Evolutionary conservation across 108 stramenopile genomes (phyloP).

Genomic region (Cyclotella distinguenda): DNA sequence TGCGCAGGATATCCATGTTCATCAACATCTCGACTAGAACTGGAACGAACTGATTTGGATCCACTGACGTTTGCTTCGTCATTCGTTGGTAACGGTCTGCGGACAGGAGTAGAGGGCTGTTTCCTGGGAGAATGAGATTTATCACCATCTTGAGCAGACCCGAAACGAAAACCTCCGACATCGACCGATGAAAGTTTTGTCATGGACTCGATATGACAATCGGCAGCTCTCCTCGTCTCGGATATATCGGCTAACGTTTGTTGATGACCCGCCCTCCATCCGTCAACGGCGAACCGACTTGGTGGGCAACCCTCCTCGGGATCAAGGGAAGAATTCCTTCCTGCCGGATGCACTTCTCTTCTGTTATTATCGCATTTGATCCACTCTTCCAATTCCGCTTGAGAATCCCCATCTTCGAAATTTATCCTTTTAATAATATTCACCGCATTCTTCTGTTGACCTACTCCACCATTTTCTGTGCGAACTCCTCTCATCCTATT

Average conservation of each 20-base stretch:
- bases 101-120: no score
- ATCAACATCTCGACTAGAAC: neutral
- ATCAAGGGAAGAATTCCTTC: no score
- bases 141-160: slow-evolving; percentile 21
- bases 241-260: slow-evolving; percentile 15
- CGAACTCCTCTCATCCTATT: neutral
- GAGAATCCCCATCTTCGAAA: slow-evolving; percentile 15
- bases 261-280: slow-evolving; percentile 21
- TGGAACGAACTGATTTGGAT: no score
- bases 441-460: neutral
- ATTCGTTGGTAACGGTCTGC: no score
- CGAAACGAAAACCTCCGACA: slow-evolving; percentile 34
- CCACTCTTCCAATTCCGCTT: slow-evolving; percentile 37
- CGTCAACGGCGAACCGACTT: neutral
- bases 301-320: no score
- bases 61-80: no score
- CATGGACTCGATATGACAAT: no score
- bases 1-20: neutral
- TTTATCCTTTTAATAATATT: neutral
- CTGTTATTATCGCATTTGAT: slow-evolving; percentile 31
- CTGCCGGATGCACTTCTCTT: no score
- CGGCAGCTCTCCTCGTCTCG: slow-evolving; percentile 31
- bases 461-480: neutral
- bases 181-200: no score
- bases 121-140: no score